Evolutionary conservation across 2,329 filamentous ascomycete genomes (phyloP).

Genomic region (Ceratocystis huliohia): DNA sequence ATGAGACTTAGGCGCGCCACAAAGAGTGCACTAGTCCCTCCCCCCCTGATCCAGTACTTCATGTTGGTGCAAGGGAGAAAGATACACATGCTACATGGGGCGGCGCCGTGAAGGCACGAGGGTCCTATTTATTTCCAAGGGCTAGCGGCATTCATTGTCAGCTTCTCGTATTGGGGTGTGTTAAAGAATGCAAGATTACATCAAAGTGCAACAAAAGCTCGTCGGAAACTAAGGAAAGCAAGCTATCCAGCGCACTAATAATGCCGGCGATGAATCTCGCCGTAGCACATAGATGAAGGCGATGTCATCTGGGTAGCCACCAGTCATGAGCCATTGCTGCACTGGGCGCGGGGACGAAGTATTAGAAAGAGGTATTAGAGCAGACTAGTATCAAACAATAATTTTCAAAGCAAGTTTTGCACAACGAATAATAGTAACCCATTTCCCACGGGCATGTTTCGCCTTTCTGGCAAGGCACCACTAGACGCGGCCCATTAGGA

Average conservation of each 20-base stretch:
- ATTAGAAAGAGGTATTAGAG: background rate
- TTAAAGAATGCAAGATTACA: background rate
- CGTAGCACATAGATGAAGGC: no score
- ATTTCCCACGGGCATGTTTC: background rate
- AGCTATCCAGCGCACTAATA: no score
- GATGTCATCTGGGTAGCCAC: no score
- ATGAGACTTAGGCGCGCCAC: constrained; percentile 1
- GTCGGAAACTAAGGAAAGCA: background rate
- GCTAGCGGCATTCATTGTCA: background rate
- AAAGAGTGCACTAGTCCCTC: background rate
- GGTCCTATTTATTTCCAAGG: background rate
- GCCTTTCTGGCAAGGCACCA: background rate
- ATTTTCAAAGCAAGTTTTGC: background rate
- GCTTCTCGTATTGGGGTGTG: background rate
- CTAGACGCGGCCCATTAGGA: background rate
- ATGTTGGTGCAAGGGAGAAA: background rate
- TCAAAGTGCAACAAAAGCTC: background rate
- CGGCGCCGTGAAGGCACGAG: background rate
- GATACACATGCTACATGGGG: background rate
- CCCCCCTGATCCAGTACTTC: background rate
- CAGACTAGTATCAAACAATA: background rate
- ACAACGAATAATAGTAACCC: background rate
- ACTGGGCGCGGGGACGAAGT: no score
- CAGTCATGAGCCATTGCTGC: no score
- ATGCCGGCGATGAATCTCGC: no score